A percentile compares a stretch with the other conserved stretches of the same genome.
Evolutionary conservation across 805 yeast genomes (phyloP).

Genomic region (Candida schatavii): DNA sequence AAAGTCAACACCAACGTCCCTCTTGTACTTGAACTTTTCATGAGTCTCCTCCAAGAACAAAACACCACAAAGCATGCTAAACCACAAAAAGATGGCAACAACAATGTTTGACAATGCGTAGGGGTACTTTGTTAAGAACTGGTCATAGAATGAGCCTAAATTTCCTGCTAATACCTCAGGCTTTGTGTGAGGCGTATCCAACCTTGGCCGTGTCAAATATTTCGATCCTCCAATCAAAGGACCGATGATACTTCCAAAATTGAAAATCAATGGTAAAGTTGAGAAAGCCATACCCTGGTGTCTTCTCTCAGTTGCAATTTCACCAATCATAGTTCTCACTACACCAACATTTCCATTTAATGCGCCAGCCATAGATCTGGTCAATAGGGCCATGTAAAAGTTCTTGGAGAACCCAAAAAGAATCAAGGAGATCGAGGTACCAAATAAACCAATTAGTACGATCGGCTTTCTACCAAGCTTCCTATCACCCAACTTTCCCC

Average conservation of each 20-base stretch:
- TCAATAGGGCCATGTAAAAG: conserved; percentile 26
- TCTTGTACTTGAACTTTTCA: conserved; percentile 16
- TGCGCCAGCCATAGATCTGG: conserved; percentile 26
- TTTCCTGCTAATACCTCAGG: not conserved
- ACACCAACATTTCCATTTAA: conserved; percentile 33
- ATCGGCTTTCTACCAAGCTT: conserved; percentile 27
- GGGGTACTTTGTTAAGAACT: conserved; percentile 29
- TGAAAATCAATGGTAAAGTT: conserved; percentile 29
- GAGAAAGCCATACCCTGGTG: conserved; percentile 32
- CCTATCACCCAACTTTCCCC: conserved; percentile 29
- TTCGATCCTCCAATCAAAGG: conserved; percentile 32
- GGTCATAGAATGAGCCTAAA: conserved; percentile 18
- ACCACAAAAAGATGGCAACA: conserved; percentile 25
- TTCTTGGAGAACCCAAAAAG: conserved; percentile 28
- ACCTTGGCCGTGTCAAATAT: conserved; percentile 25
- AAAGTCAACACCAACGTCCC: conserved; percentile 32
- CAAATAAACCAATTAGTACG: conserved; percentile 23
- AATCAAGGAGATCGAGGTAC: conserved; percentile 22
- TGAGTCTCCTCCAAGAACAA: conserved; percentile 40
- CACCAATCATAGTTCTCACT: conserved; percentile 30
- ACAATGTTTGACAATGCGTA: conserved; percentile 39
- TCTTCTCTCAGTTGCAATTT: conserved; percentile 25
- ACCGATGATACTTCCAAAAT: conserved; percentile 30
- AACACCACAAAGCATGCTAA: conserved; percentile 27
- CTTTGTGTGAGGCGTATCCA: conserved; percentile 12